Base-by-base conservation (phyloP, 2,329 filamentous ascomycete species). In the Meredithiella fracta region DNA sequence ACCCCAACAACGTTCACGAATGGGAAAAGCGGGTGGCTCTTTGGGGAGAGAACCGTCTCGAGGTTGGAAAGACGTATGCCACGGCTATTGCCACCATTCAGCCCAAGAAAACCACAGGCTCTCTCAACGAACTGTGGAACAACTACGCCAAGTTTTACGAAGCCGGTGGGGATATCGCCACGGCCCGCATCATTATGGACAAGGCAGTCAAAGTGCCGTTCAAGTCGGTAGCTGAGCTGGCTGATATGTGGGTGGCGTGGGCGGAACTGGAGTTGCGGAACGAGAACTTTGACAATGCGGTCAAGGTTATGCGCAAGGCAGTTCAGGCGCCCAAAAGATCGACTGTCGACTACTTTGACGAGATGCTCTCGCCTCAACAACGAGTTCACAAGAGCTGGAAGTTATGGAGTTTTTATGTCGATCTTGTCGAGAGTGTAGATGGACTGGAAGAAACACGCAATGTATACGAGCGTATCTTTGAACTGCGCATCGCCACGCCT, bases 361-460 rank as follows among this genome's bases (percentile, higher is more conserved):
- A 98, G 66, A 88, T 80, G 0, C 73, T 98, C 5, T 89, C 88
- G 1, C 91, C 92, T 3, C 92, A 98, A 67, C 92, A 97, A 71
- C 80, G 94, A 60, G 86, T 98, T 2, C 92, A 98, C 72, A 98
- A 98, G 74, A 95, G 88, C 66, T 98, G 92, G 92, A 98, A 97
- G 68, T 72, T 98, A 9, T 98, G 92, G 92, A 95, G 89, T 69
- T 98, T 98, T 73, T 98, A 98, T 64, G 90, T 98, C 42, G 92
- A 98, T 67, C 78, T 98, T 1, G 90, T 98, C 2, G 92, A 98
- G 68, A 95, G 89, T 67, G 90, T 96, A 31, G 84, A 86, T 59
- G 87, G 85, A 0, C 70, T 98, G 15, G 89, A 95, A 22, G 91
- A 97, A 69, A 96, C 91, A 0, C 86, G 82, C 67, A 91, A 88